Conservation (phyloP, 352 stramenopile genomes). For the Phytophthora chlamydospora region DNA sequence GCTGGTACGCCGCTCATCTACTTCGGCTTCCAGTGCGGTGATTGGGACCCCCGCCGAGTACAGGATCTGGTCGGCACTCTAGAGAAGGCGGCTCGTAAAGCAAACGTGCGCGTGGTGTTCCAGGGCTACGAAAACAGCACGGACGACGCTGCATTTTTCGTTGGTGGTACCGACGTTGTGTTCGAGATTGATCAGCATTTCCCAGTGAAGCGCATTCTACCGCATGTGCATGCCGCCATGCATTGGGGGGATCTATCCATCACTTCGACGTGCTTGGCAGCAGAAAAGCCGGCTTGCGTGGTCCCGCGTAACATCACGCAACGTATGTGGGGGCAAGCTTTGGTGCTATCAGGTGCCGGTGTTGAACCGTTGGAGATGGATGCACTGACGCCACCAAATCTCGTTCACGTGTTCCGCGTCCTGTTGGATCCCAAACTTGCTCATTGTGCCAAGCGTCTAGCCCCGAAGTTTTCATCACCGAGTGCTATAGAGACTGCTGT, state of each 20-base stretch:
- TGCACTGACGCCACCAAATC: slow-evolving; percentile 44
- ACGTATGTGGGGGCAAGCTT: slow-evolving; percentile 59
- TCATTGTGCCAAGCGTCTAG: slow-evolving; percentile 47
- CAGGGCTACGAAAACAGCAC: slow-evolving; percentile 50
- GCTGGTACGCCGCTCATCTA: slow-evolving; percentile 47
- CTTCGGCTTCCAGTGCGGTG: slow-evolving; percentile 55
- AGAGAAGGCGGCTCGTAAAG: slow-evolving; percentile 44
- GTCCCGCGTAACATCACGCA: slow-evolving; percentile 49
- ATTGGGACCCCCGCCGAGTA: slow-evolving; percentile 46
- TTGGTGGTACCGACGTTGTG: slow-evolving; percentile 42
- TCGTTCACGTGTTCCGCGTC: slow-evolving; percentile 48
- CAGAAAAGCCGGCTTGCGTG: slow-evolving; percentile 57
- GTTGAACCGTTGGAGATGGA: slow-evolving; percentile 54
- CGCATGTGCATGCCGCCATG: slow-evolving; percentile 41
- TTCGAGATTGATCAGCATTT: slow-evolving; percentile 57
- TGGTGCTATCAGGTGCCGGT: slow-evolving; percentile 49
- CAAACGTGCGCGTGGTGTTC: slow-evolving; percentile 61
- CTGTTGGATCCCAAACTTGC: slow-evolving; percentile 41
- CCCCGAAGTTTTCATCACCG: slow-evolving; percentile 43
- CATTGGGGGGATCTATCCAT: slow-evolving; percentile 71
- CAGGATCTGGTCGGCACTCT: slow-evolving; percentile 53
- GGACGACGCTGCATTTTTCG: slow-evolving; percentile 33
- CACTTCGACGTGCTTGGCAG: slow-evolving; percentile 51
- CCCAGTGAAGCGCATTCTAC: slow-evolving; percentile 45
- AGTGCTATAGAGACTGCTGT: slow-evolving; percentile 57